Base-by-base conservation (phyloP, 1,139 yeast species). In the Lipomyces yarrowii region DNA sequence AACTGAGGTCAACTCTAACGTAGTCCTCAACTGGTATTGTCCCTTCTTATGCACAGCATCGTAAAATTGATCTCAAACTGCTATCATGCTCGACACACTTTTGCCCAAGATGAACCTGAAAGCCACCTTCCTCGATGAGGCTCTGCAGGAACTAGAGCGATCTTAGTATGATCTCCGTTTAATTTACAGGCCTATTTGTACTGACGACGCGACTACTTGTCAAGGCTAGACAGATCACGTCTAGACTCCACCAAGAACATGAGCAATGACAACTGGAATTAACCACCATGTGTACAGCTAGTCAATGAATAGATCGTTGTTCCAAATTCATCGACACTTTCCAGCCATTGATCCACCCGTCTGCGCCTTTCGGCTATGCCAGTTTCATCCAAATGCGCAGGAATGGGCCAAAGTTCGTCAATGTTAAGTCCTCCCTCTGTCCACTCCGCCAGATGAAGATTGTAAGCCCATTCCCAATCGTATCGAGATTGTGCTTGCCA, bases 271-370 rank as follows among this genome's bases (percentile, higher is more conserved):
- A 26, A 26, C 1, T 1, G 30, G 30, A 26, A 8, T 35, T 26
- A 71, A 80, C 60, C 21, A 37, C 64, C 67, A 37, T 64, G 67
- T 15, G 61, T 65, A 60, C 61, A 57, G 42, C 53, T 54, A 33
- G 56, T 57, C 7, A 62, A 52, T 2, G 68, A 61, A 60, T 37
- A 65, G 18, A 65, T 56, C 64, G 63, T 60, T 21, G 56, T 65
- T n/a, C 68, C 68, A 42, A 65, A 65, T 42, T 60, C 68, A 32
- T 65, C 68, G 23, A 65, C 57, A 18, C 30, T 26, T 32, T 63
- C 60, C 21, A 65, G 55, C 68, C 68, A 65, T n/a, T 57, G 59
- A 39, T 51, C 67, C 3, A 65, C 53, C 7, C 68, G 46, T 4
- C 37, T 10, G 1, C 35, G 61, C 52, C 68, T 21, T 46, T 23